These are phyloP conservation scores for Saccharum spontaneum DNA, from an alignment of 176 grass and related monocot species.

Conservation along the genomic window DNA sequence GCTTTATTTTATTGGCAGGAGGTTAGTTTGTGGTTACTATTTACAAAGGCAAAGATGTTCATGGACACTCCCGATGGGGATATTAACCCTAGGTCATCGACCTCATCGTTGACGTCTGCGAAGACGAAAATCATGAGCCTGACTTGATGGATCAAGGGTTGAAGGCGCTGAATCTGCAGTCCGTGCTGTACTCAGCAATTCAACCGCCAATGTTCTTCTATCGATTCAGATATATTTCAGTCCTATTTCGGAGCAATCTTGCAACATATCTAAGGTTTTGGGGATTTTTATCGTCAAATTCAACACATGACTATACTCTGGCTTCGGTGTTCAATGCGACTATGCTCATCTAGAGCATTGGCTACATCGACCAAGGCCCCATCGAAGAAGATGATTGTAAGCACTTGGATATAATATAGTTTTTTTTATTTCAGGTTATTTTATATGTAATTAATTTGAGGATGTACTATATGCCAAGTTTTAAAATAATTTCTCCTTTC, in stretches of 20 bases:
- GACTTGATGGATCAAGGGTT: too few species aligned
- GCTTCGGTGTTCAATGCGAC: too few species aligned
- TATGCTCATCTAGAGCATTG: background rate
- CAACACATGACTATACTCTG: background rate
- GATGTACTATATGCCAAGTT: background rate
- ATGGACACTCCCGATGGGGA: background rate
- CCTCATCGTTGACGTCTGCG: too few species aligned
- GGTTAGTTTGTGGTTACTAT: background rate
- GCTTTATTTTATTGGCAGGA: background rate
- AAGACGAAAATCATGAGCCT: too few species aligned
- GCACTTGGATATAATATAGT: background rate
- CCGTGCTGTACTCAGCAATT: too few species aligned
- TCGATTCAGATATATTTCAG: too few species aligned
- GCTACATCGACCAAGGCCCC: too few species aligned
- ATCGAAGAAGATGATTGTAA: background rate
- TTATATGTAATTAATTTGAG: background rate
- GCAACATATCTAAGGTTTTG: too few species aligned
- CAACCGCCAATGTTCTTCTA: too few species aligned
- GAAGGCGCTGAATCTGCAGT: too few species aligned
- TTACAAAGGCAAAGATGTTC: background rate
- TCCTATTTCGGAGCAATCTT: too few species aligned
- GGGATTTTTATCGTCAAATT: background rate
- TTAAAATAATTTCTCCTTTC: background rate
- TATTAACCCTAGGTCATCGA: background rate
- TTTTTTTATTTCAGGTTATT: background rate